Conservation (phyloP, 768 basidiomycete genomes). For the Calocybe indica region DNA sequence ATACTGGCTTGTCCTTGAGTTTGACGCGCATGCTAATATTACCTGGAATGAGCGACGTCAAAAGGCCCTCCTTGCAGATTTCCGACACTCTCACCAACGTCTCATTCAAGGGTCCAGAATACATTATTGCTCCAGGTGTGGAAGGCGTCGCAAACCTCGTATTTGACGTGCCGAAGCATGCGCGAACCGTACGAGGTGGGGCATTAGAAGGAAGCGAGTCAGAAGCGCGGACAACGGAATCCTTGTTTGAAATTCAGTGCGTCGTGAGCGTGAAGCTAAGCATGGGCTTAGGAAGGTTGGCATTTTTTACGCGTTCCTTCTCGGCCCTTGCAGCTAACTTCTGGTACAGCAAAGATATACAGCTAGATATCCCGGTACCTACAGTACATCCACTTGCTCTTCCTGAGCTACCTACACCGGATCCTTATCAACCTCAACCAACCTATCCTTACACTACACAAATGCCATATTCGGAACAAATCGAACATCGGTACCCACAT, state of each 20-base stretch:
- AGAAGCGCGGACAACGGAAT: slow-evolving; percentile 29
- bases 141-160: slow-evolving; percentile 79
- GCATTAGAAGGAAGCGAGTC: slow-evolving; percentile 48
- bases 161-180: slow-evolving; percentile 68
- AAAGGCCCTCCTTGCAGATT: slow-evolving; percentile 45
- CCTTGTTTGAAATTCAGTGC: slow-evolving; percentile 67
- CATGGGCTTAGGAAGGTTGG: slow-evolving; percentile 71
- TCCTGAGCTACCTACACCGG: slow-evolving; percentile 19
- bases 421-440: slow-evolving; percentile 13
- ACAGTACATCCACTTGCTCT: slow-evolving; percentile 58
- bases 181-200: slow-evolving; percentile 63
- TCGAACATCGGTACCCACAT: slow-evolving; percentile 27
- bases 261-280: slow-evolving; percentile 53
- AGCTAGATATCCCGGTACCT: slow-evolving; percentile 56
- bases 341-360: slow-evolving; percentile 59
- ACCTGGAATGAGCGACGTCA: slow-evolving; percentile 22
- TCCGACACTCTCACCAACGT: slow-evolving; percentile 66
- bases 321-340: not conserved
- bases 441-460: slow-evolving; percentile 4
- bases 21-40: slow-evolving; percentile 58
- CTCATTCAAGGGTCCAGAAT: slow-evolving; percentile 70
- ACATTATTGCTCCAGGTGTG: slow-evolving; percentile 62
- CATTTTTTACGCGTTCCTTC: slow-evolving; percentile 1
- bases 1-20: slow-evolving; percentile 56
- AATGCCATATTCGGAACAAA: slow-evolving; percentile 4